A percentile compares a stretch with the other conserved stretches of the same genome.
These are phyloP conservation scores for Hymenoscyphus salicellus DNA, from an alignment of 2,329 filamentous ascomycete species.

Conservation along the genomic window DNA sequence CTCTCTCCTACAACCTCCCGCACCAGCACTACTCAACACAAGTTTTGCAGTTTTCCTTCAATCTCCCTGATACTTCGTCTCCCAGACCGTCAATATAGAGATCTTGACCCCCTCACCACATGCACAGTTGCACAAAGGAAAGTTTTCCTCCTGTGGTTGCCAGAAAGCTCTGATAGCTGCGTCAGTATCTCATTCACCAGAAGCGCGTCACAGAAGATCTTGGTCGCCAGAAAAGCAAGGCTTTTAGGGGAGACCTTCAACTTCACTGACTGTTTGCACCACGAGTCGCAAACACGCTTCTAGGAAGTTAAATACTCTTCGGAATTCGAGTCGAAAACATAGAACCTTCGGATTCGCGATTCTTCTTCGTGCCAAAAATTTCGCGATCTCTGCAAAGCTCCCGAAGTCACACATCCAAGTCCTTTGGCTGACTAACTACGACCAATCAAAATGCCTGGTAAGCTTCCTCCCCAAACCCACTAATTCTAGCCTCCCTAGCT, in stretches of 20 bases:
- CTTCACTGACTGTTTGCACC: not conserved
- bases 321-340: not conserved
- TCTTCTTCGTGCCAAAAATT: not conserved
- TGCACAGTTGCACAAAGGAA: not conserved
- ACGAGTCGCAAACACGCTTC: not conserved
- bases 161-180: conserved; percentile 1
- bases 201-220: not conserved
- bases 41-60: not conserved
- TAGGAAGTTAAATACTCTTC: not conserved
- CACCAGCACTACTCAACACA: not conserved
- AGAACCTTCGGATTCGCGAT: not conserved
- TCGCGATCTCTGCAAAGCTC: not conserved
- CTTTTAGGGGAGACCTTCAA: not conserved
- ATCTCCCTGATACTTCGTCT: not conserved
- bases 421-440: too few species aligned
- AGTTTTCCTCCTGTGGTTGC: not conserved
- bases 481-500: not conserved
- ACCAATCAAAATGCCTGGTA: not conserved
- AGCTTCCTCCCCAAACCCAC: not conserved
- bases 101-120: not conserved
- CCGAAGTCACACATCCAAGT: not conserved
- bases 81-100: not conserved
- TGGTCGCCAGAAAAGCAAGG: not conserved
- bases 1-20: not conserved
- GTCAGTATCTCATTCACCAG: not conserved